Evolutionary conservation across 495 filamentous ascomycete species (phyloP).

Genomic region (Penicillium bovifimosum): DNA sequence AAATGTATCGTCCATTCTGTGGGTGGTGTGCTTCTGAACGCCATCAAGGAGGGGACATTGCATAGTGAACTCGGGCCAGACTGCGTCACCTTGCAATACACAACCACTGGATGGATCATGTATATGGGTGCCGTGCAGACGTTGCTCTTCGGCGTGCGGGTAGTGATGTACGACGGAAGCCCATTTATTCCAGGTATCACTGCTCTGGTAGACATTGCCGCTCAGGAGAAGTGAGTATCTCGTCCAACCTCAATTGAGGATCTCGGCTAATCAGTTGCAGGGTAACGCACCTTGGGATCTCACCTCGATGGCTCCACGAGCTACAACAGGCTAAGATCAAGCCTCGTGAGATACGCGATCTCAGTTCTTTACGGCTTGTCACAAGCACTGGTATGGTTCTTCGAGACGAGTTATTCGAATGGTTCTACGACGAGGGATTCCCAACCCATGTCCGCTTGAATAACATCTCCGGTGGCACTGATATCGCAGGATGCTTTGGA

Average conservation of each 20-base stretch:
- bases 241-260: slow-evolving; percentile 3
- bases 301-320: slow-evolving; percentile 69
- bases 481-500: slow-evolving; percentile 69
- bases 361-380: slow-evolving; percentile 53
- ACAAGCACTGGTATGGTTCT: slow-evolving; percentile 76
- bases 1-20: slow-evolving; percentile 70
- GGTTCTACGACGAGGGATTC: slow-evolving; percentile 80
- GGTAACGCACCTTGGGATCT: slow-evolving; percentile 59
- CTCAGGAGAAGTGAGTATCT: slow-evolving; percentile 48
- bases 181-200: slow-evolving; percentile 63
- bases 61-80: slow-evolving; percentile 49
- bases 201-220: slow-evolving; percentile 54
- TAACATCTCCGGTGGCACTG: slow-evolving; percentile 76
- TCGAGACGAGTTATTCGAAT: slow-evolving; percentile 64
- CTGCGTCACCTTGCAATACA: slow-evolving; percentile 52
- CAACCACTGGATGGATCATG: slow-evolving; percentile 81
- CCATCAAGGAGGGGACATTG: slow-evolving; percentile 55
- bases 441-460: slow-evolving; percentile 55
- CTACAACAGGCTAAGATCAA: slow-evolving; percentile 52
- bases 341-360: slow-evolving; percentile 56
- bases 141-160: slow-evolving; percentile 50
- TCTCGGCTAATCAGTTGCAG: background rate
- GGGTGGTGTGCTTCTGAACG: slow-evolving; percentile 24
- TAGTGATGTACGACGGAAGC: slow-evolving; percentile 70
- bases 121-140: slow-evolving; percentile 54